These are phyloP conservation scores for Pneumocystis murina DNA, from an alignment of 1,139 yeast genomes.

Conservation along the genomic window DNA sequence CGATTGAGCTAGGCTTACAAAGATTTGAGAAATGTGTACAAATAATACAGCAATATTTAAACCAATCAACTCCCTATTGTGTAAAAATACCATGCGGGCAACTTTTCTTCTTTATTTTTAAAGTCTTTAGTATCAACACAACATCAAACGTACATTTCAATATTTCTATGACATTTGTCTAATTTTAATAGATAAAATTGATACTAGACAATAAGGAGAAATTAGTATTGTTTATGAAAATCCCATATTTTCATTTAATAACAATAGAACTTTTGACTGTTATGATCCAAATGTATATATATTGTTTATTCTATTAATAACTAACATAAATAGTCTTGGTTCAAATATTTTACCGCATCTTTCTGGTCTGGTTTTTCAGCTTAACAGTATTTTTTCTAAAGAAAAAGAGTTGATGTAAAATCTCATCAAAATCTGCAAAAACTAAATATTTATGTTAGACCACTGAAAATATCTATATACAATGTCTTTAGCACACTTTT, in stretches of 20 bases:
- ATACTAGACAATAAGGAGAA: not conserved
- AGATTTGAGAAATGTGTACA: not conserved
- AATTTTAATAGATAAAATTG: not conserved
- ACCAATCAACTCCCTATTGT: not conserved
- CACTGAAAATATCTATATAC: not conserved
- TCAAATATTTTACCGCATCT: not conserved
- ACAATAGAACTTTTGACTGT: not conserved
- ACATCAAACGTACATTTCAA: not conserved
- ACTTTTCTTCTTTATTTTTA: not conserved
- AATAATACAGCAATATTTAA: not conserved
- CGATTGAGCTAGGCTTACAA: not conserved
- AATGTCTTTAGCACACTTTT: not conserved
- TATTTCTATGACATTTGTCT: not conserved
- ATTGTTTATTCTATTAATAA: not conserved
- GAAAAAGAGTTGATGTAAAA: not conserved
- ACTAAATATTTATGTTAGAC: not conserved
- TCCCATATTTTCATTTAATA: not conserved
- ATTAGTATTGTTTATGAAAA: not conserved
- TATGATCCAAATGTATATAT: not conserved
- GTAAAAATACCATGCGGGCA: not conserved
- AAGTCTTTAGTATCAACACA: not conserved
- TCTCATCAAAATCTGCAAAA: not conserved
- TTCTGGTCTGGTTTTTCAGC: not conserved
- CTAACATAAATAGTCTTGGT: not conserved
- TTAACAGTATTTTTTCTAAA: not conserved